phyloP scores from a whole-genome alignment of 352 stramenopile species.

The Phytophthora constricta region DNA sequence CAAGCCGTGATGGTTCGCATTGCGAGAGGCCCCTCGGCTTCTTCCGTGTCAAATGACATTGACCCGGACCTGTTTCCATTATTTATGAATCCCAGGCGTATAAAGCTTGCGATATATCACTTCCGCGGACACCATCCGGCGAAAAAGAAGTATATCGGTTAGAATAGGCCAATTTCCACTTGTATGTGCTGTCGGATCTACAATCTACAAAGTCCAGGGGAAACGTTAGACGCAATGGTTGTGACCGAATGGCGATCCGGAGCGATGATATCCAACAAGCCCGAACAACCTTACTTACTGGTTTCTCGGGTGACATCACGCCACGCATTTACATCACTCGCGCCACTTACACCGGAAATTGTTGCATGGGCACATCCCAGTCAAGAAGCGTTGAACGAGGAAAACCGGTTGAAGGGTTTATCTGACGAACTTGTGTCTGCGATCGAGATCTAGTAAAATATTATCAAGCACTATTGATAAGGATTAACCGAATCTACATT shows the following conservation, averaged over 20 bases:
- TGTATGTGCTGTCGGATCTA: constrained; percentile 14
- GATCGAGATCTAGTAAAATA: too few species aligned
- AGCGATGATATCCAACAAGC: constrained; percentile 20
- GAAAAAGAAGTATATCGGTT: too few species aligned
- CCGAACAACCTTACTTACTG: constrained; percentile 12
- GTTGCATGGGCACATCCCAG: too few species aligned
- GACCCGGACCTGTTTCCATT: constrained; percentile 17
- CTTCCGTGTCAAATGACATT: not conserved
- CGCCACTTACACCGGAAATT: too few species aligned
- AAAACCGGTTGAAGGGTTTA: too few species aligned
- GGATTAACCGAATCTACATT: too few species aligned
- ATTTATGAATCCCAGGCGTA: constrained; percentile 12
- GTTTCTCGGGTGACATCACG: constrained; percentile 11
- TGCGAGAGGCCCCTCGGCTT: not conserved
- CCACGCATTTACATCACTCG: too few species aligned
- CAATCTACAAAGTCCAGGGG: constrained; percentile 20
- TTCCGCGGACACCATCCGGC: constrained; percentile 1
- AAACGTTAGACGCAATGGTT: constrained; percentile 15
- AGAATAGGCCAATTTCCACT: constrained; percentile 18
- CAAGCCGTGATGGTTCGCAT: constrained; percentile 1
- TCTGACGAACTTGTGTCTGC: too few species aligned
- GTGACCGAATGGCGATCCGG: constrained; percentile 6
- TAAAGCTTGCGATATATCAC: not conserved
- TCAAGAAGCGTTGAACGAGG: too few species aligned
- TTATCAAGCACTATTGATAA: too few species aligned